These are phyloP conservation scores for Aspergillus quadrilineatus DNA, from an alignment of 2,329 filamentous ascomycete genomes.

Conservation along the genomic window DNA sequence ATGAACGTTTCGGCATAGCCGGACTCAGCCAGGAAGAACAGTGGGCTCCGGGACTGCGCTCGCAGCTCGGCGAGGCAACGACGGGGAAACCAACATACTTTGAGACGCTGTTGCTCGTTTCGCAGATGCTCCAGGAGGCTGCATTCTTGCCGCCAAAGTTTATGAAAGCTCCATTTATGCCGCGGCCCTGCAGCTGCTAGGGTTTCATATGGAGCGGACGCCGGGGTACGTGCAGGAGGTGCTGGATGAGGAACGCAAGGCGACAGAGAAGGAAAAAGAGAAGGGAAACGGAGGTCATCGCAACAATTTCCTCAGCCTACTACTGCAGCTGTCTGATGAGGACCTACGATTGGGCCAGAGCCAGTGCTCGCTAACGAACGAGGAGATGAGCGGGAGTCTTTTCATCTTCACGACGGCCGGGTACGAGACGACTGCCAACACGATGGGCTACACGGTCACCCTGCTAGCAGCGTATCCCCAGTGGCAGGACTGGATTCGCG, in stretches of 20 bases:
- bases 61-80: constrained; percentile 16
- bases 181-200: background rate
- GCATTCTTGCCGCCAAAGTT: constrained; percentile 30
- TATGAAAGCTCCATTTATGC: constrained; percentile 16
- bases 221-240: constrained; percentile 8
- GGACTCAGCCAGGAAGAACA: constrained; percentile 34
- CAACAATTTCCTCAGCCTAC: constrained; percentile 10
- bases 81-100: constrained; percentile 28
- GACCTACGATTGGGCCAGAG: constrained; percentile 20
- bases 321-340: constrained; percentile 8
- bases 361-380: constrained; percentile 31
- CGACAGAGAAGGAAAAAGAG: background rate
- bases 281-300: background rate
- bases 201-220: background rate
- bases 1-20: constrained; percentile 40
- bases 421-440: constrained; percentile 53
- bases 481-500: constrained; percentile 54
- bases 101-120: constrained; percentile 32
- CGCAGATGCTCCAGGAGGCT: constrained; percentile 29
- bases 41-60: constrained; percentile 25
- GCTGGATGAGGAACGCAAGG: constrained; percentile 6
- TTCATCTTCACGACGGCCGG: constrained; percentile 51
- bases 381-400: constrained; percentile 47
- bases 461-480: constrained; percentile 49
- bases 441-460: constrained; percentile 50